Evolutionary conservation across 202 grass and related monocot species (phyloP).

Genomic region (Panicum virgatum): DNA sequence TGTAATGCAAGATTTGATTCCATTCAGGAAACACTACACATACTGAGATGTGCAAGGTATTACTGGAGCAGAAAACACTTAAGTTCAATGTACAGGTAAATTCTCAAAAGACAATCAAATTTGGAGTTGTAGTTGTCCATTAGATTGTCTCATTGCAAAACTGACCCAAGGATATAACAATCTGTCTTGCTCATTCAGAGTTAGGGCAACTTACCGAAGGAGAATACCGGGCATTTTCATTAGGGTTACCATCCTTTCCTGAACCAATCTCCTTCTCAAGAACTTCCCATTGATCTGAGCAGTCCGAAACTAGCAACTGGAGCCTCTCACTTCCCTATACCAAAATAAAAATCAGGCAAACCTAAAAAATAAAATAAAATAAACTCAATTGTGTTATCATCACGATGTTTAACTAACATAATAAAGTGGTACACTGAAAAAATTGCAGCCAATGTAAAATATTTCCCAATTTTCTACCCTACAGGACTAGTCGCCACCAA

Average conservation of each 20-base stretch:
- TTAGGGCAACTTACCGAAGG: conserved; percentile 63
- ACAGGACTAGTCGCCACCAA: neutral
- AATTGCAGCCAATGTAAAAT: neutral
- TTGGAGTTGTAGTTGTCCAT: neutral
- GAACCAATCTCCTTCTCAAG: conserved; percentile 40
- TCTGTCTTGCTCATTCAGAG: conserved; percentile 14
- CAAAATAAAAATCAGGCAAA: conserved; percentile 42
- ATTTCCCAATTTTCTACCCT: neutral
- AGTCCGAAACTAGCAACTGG: conserved; percentile 72
- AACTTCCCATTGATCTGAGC: conserved; percentile 45
- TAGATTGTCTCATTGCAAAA: conserved; percentile 20
- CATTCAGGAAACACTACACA: neutral
- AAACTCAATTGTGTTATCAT: conserved; percentile 1
- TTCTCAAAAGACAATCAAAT: conserved; percentile 11
- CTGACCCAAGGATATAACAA: conserved; percentile 1
- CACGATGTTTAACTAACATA: conserved; percentile 14
- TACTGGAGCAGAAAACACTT: neutral
- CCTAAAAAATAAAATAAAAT: neutral
- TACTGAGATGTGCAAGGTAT: neutral
- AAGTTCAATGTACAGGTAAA: conserved; percentile 22
- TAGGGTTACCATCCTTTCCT: conserved; percentile 21
- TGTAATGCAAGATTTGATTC: neutral
- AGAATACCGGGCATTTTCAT: conserved; percentile 29
- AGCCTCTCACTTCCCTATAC: conserved; percentile 92
- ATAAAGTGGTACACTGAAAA: conserved; percentile 6